Percentiles rank a stretch among this genome's conserved stretches.
phyloP scores from a whole-genome alignment of 1,139 yeast genomes.

The Yamadazyma conglobata region DNA sequence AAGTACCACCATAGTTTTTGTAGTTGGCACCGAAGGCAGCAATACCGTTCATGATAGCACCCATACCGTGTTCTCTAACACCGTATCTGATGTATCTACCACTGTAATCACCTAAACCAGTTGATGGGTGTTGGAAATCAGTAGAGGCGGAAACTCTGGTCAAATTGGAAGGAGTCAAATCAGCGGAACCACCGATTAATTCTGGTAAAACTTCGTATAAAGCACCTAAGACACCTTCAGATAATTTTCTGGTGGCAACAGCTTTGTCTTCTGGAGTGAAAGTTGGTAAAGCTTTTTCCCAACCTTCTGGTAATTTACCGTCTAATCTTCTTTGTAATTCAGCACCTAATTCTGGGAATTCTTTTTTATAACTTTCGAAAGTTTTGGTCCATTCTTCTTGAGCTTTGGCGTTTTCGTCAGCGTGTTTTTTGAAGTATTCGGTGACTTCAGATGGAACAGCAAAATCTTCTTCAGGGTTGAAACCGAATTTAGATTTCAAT shows the following conservation, averaged over 20 bases:
- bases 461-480: constrained; percentile 81
- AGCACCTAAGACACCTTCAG: constrained; percentile 73
- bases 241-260: constrained; percentile 92
- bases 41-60: constrained; percentile 98
- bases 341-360: constrained; percentile 75
- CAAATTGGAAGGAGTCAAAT: constrained; percentile 95
- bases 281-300: constrained; percentile 76
- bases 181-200: constrained; percentile 97
- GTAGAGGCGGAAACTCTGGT: constrained; percentile 83
- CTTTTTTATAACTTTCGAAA: constrained; percentile 58
- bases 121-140: constrained; percentile 90
- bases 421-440: constrained; percentile 59
- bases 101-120: constrained; percentile 78
- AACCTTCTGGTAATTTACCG: constrained; percentile 78
- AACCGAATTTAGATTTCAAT: constrained; percentile 81
- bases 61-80: constrained; percentile 99
- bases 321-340: constrained; percentile 74
- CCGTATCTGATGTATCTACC: constrained; percentile 98
- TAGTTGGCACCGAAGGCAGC: constrained; percentile 92
- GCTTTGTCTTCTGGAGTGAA: constrained; percentile 79
- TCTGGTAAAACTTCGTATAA: constrained; percentile 75
- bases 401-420: constrained; percentile 53
- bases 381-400: constrained; percentile 74
- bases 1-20: constrained; percentile 96
- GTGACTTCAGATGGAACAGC: constrained; percentile 81